phyloP scores from a whole-genome alignment of 2,329 filamentous ascomycete genomes.

The Helotiales sp. region DNA sequence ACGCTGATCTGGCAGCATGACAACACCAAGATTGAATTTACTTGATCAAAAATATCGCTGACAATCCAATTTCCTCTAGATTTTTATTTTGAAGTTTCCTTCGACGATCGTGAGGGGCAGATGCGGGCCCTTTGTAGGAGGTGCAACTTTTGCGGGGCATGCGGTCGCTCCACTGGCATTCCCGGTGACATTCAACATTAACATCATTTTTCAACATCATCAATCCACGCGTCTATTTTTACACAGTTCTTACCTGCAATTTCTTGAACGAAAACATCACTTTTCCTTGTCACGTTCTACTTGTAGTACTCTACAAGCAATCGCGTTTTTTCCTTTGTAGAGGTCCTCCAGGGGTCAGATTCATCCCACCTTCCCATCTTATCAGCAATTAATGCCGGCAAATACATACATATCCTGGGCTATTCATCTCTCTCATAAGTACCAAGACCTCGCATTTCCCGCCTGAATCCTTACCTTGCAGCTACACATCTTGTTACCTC shows the following conservation, averaged over 20 bases:
- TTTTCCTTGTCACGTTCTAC: neutral
- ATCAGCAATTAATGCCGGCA: neutral
- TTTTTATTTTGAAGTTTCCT: neutral
- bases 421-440: neutral
- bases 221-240: neutral
- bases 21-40: too few species aligned
- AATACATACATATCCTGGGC: neutral
- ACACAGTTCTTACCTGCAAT: neutral
- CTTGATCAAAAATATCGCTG: too few species aligned
- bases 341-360: neutral
- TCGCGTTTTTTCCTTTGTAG: neutral
- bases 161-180: neutral
- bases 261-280: neutral
- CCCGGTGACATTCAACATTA: neutral
- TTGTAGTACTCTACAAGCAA: too few species aligned
- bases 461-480: slow-evolving; percentile 9
- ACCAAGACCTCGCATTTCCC: neutral
- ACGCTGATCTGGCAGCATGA: too few species aligned
- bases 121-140: too few species aligned
- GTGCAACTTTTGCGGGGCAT: neutral
- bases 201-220: neutral
- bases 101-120: too few species aligned
- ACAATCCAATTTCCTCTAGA: neutral
- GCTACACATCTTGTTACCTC: neutral
- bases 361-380: slow-evolving; percentile 8